These are phyloP conservation scores for Pythium graminicola DNA, from an alignment of 352 stramenopile genomes.

Conservation along the genomic window DNA sequence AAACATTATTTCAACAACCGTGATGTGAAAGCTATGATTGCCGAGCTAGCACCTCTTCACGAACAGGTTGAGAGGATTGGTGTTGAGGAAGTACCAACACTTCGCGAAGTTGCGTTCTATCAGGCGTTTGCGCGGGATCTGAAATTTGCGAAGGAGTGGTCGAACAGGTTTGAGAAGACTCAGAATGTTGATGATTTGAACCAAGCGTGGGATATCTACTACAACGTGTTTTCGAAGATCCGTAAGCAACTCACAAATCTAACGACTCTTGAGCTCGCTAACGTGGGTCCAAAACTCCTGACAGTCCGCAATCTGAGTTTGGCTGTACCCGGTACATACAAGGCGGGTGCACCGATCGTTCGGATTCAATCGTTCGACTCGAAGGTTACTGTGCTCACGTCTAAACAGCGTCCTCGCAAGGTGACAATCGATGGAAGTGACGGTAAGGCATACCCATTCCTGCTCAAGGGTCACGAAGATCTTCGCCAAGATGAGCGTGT, in stretches of 20 bases:
- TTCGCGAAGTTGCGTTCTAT: slow-evolving; percentile 80
- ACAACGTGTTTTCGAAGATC: slow-evolving; percentile 96
- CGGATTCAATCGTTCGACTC: slow-evolving; percentile 92
- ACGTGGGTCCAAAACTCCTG: slow-evolving; percentile 96
- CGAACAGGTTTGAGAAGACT: slow-evolving; percentile 69
- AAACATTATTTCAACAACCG: slow-evolving; percentile 97
- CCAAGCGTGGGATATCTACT: slow-evolving; percentile 98
- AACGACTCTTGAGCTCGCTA: slow-evolving; percentile 95
- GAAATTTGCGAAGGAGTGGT: slow-evolving; percentile 77
- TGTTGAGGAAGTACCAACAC: slow-evolving; percentile 67
- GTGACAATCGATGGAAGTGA: slow-evolving; percentile 98
- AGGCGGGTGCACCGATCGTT: slow-evolving; percentile 76
- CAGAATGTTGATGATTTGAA: slow-evolving; percentile 80
- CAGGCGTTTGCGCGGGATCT: slow-evolving; percentile 93
- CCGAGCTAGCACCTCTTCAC: slow-evolving; percentile 94
- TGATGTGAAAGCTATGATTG: slow-evolving; percentile 96
- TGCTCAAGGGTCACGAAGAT: slow-evolving; percentile 99
- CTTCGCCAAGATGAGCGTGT: slow-evolving; percentile 99
- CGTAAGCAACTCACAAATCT: slow-evolving; percentile 92
- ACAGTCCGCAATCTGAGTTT: slow-evolving; percentile 93
- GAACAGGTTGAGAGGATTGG: slow-evolving; percentile 78
- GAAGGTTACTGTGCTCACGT: slow-evolving; percentile 96
- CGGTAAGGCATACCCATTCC: slow-evolving; percentile 97
- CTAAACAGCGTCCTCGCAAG: slow-evolving; percentile 98
- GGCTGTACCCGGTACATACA: slow-evolving; percentile 93